Conservation (phyloP, 2,329 filamentous ascomycete species). For the Cladosporium sp. region DNA sequence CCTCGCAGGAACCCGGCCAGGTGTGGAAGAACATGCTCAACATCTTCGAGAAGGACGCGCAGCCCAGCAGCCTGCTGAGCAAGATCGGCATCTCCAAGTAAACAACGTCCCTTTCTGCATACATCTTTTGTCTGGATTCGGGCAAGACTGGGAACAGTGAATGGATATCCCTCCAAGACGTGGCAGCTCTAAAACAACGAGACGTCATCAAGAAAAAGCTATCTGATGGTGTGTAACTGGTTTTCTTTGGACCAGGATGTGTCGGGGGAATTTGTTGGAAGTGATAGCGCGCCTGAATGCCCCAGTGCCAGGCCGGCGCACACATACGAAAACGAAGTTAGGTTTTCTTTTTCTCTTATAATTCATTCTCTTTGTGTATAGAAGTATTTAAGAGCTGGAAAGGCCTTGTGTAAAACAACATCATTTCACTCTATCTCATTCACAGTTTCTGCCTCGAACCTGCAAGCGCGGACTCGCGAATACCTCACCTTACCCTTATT, state of each 20-base stretch:
- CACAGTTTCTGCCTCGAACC: no score
- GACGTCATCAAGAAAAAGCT: not conserved
- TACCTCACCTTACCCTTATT: no score
- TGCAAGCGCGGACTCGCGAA: no score
- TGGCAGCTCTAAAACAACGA: no score
- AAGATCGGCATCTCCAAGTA: constrained; percentile 54
- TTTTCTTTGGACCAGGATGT: constrained; percentile 10
- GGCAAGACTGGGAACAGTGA: not conserved
- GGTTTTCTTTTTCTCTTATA: constrained; percentile 2
- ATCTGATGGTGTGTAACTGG: not conserved
- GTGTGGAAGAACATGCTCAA: constrained; percentile 92
- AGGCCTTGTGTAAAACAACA: constrained; percentile 6
- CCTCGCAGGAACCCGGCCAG: constrained; percentile 89
- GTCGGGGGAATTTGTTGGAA: not conserved
- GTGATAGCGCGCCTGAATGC: not conserved
- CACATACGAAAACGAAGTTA: constrained; percentile 11
- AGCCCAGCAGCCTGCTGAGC: constrained; percentile 44
- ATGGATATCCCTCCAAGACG: not conserved
- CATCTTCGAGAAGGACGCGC: constrained; percentile 60
- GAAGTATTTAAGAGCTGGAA: constrained; percentile 8
- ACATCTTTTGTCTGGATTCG: not conserved
- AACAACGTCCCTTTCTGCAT: not conserved
- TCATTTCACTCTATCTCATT: no score
- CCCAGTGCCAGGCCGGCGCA: not conserved
- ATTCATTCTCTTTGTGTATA: constrained; percentile 7